Percentiles rank a stretch among this genome's conserved stretches.
Conservation (phyloP, 2,329 filamentous ascomycete species). For the Epichloe hybrida region DNA sequence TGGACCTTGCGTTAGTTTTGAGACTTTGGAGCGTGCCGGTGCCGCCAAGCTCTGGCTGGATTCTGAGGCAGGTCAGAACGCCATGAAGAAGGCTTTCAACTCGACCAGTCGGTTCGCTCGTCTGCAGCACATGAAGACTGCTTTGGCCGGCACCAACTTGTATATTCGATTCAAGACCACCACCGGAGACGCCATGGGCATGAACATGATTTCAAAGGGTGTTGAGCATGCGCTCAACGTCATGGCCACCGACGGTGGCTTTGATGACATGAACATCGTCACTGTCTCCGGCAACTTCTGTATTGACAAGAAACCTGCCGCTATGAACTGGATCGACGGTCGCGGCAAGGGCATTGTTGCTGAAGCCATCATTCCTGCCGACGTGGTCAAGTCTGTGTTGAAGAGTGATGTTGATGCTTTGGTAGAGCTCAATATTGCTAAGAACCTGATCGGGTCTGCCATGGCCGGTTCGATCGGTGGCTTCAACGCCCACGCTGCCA, state of each 20-base stretch:
- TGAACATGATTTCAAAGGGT: conserved; percentile 99
- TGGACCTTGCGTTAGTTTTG: conserved; percentile 84
- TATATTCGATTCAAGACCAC: conserved; percentile 98
- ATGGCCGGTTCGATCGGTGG: conserved; percentile 95
- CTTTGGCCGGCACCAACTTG: conserved; percentile 84
- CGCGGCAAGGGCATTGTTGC: conserved; percentile 94
- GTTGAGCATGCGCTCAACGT: conserved; percentile 84
- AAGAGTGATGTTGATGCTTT: conserved; percentile 88
- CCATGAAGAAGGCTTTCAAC: conserved; percentile 91
- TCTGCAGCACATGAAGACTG: conserved; percentile 79
- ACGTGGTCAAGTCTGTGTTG: conserved; percentile 74
- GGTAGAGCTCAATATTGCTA: conserved; percentile 84
- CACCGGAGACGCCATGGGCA: conserved; percentile 97
- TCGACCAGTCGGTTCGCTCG: conserved; percentile 91
- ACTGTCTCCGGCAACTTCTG: conserved; percentile 96
- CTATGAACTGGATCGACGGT: conserved; percentile 98
- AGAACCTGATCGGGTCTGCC: conserved; percentile 93
- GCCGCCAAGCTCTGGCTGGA: conserved; percentile 95
- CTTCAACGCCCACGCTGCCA: conserved; percentile 95
- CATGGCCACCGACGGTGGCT: conserved; percentile 78
- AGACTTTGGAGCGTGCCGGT: conserved; percentile 76
- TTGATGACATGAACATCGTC: conserved; percentile 91
- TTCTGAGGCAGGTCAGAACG: conserved; percentile 66
- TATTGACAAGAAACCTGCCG: conserved; percentile 93
- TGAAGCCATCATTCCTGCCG: conserved; percentile 85